Evolutionary conservation across 176 grass and related monocot genomes (phyloP).

Genomic region (Carex myosuroides): DNA sequence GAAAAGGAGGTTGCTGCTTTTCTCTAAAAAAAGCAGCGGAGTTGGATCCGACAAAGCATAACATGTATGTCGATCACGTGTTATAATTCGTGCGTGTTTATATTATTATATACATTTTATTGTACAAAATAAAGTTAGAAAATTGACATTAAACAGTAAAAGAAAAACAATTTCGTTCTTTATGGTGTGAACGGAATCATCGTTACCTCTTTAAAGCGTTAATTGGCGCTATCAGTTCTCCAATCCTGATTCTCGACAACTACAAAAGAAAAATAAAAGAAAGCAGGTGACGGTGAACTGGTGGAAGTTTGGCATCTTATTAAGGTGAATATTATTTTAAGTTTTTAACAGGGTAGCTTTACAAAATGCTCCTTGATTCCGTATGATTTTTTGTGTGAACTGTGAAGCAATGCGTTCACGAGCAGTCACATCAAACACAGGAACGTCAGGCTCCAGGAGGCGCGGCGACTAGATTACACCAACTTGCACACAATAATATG

Average conservation of each 20-base stretch:
- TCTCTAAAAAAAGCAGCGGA: too few relatives aligned
- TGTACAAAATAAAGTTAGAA: not conserved
- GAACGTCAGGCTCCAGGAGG: not conserved
- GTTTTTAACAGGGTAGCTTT: not conserved
- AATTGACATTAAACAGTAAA: not conserved
- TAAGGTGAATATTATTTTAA: not conserved
- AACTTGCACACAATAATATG: not conserved
- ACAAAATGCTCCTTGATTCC: not conserved
- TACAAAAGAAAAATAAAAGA: not conserved
- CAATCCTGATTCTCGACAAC: not conserved
- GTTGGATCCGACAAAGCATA: too few relatives aligned
- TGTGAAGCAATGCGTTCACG: not conserved
- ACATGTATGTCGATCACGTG: too few relatives aligned
- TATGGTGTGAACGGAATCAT: not conserved
- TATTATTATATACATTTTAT: too few relatives aligned
- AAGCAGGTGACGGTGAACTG: too few relatives aligned
- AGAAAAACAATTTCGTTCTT: not conserved
- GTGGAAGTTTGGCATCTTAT: too few relatives aligned
- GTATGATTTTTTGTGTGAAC: not conserved
- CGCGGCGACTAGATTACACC: conserved; percentile 1
- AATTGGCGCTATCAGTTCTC: not conserved
- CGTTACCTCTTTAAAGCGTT: not conserved
- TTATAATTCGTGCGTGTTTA: too few relatives aligned
- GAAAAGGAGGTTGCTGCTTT: too few relatives aligned
- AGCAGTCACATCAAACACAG: not conserved